These are phyloP conservation scores for Francoa sonchifolia DNA, from an alignment of 441 rosid species.

Conservation along the genomic window DNA sequence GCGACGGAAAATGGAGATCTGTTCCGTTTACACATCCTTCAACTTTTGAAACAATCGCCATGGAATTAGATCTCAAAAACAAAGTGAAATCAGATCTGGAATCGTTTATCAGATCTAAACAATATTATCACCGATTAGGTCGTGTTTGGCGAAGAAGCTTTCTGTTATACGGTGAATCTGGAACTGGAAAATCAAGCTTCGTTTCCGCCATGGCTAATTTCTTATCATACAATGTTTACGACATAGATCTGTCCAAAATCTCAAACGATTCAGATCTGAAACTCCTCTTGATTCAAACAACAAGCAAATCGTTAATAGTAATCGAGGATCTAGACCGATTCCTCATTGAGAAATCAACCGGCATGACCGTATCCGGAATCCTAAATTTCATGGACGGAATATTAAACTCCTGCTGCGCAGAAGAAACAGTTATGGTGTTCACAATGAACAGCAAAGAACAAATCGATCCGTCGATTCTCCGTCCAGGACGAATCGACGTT, in stretches of 20 bases:
- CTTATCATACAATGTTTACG: slow-evolving; percentile 64
- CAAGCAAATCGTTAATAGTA: slow-evolving; percentile 45
- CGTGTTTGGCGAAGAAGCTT: slow-evolving; percentile 86
- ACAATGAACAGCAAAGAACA: slow-evolving; percentile 47
- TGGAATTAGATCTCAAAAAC: slow-evolving; percentile 61
- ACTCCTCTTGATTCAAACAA: slow-evolving; percentile 51
- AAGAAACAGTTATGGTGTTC: slow-evolving; percentile 55
- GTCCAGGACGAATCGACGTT: slow-evolving; percentile 73
- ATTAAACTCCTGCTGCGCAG: slow-evolving; percentile 39
- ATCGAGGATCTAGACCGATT: slow-evolving; percentile 81
- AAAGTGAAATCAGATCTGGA: slow-evolving; percentile 72
- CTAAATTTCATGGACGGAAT: slow-evolving; percentile 69
- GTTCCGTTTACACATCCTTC: slow-evolving; percentile 56
- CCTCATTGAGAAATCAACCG: slow-evolving; percentile 33
- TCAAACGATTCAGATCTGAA: slow-evolving; percentile 57
- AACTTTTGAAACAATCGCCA: slow-evolving; percentile 55
- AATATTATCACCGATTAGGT: slow-evolving; percentile 63
- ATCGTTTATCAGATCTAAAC: slow-evolving; percentile 51
- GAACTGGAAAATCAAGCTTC: slow-evolving; percentile 89
- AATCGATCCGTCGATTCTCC: slow-evolving; percentile 37
- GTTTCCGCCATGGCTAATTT: slow-evolving; percentile 86
- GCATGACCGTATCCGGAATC: slow-evolving; percentile 34
- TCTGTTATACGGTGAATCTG: slow-evolving; percentile 73
- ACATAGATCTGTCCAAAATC: slow-evolving; percentile 59
- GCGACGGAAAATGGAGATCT: slow-evolving; percentile 44